phyloP scores from a whole-genome alignment of 352 stramenopile species.

The Globisporangium radiosum region DNA sequence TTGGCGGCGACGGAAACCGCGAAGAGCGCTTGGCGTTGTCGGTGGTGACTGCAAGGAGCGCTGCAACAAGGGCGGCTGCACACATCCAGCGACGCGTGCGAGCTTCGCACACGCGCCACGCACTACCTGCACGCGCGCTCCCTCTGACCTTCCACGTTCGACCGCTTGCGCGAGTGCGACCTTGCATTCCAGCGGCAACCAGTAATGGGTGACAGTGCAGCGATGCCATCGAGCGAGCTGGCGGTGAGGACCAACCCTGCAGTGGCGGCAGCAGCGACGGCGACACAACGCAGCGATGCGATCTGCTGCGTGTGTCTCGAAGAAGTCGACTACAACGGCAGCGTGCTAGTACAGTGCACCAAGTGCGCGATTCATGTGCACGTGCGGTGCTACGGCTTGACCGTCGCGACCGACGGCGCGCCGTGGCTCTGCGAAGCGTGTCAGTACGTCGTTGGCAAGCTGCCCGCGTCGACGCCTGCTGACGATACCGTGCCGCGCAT shows the following conservation, averaged over 20 bases:
- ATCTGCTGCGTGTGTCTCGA: slow-evolving; percentile 76
- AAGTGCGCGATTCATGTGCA: slow-evolving; percentile 65
- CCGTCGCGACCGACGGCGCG: slow-evolving; percentile 26
- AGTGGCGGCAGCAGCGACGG: too few species aligned
- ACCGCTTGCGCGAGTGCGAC: too few species aligned
- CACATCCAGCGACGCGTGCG: too few species aligned
- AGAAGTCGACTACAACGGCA: slow-evolving; percentile 47
- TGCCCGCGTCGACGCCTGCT: slow-evolving; percentile 2
- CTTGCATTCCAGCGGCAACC: too few species aligned
- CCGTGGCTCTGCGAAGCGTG: slow-evolving; percentile 72
- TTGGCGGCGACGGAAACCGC: too few species aligned
- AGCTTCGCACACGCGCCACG: too few species aligned
- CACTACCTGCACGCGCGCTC: too few species aligned
- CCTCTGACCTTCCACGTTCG: too few species aligned
- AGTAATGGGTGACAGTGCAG: not conserved
- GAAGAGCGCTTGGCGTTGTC: too few species aligned
- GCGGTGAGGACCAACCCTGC: too few species aligned
- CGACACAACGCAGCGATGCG: not conserved
- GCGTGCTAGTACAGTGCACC: slow-evolving; percentile 51
- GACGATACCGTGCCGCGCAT: slow-evolving; percentile 12
- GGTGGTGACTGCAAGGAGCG: too few species aligned
- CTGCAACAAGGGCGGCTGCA: too few species aligned
- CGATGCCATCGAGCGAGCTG: not conserved
- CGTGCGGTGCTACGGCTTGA: slow-evolving; percentile 72
- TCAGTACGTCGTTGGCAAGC: slow-evolving; percentile 19